Conservation (phyloP, 768 basidiomycete species). For the Leucocoprinus leucothites region DNA sequence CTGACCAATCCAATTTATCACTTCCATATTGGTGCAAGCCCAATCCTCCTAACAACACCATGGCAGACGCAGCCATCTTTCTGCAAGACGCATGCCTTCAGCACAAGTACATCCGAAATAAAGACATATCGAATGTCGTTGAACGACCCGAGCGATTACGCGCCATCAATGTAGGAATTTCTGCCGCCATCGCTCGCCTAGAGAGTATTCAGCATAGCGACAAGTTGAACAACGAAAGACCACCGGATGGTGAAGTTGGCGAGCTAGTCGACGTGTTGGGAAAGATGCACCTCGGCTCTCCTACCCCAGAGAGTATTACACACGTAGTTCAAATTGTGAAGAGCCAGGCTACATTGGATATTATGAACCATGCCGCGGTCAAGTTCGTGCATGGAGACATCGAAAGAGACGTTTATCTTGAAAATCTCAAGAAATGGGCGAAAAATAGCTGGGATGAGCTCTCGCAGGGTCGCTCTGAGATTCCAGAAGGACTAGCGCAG, state of each 20-base stretch:
- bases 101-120: constrained; percentile 76
- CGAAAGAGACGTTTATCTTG: constrained; percentile 62
- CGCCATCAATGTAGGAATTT: constrained; percentile 79
- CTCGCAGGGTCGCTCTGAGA: constrained; percentile 62
- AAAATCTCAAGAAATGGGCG: constrained; percentile 59
- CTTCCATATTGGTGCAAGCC: neutral
- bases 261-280: constrained; percentile 26
- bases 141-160: constrained; percentile 89
- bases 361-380: constrained; percentile 60
- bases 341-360: constrained; percentile 50
- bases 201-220: constrained; percentile 30
- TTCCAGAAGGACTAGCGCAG: constrained; percentile 67
- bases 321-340: constrained; percentile 44
- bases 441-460: constrained; percentile 61
- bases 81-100: constrained; percentile 72
- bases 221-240: neutral
- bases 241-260: neutral
- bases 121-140: constrained; percentile 73
- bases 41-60: neutral
- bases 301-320: constrained; percentile 2
- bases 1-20: neutral
- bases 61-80: constrained; percentile 30
- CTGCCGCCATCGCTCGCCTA: constrained; percentile 74
- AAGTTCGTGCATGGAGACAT: constrained; percentile 75
- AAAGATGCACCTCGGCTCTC: constrained; percentile 21